These are phyloP conservation scores for Buxus sempervirens DNA, from an alignment of 164 flowering plant genomes.

Conservation along the genomic window DNA sequence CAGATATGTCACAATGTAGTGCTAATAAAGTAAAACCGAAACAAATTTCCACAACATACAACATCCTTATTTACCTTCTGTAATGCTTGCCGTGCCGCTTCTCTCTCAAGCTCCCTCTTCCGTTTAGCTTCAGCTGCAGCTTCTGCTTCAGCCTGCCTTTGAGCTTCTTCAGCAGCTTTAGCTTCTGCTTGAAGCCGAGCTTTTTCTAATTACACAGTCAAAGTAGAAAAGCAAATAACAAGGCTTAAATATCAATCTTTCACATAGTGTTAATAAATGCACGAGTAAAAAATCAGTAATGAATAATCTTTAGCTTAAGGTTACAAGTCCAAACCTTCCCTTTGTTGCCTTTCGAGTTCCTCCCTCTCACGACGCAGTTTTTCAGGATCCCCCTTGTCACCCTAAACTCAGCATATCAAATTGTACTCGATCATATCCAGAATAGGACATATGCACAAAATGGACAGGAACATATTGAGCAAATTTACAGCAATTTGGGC, in stretches of 20 bases:
- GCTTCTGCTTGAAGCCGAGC: constrained; percentile 87
- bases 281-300: neutral
- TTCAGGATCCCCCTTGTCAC: constrained; percentile 70
- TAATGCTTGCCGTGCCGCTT: constrained; percentile 83
- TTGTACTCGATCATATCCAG: constrained; percentile 11
- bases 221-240: neutral
- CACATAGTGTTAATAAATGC: neutral
- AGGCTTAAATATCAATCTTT: neutral
- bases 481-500: constrained; percentile 2
- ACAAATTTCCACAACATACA: neutral
- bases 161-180: constrained; percentile 85
- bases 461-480: constrained; percentile 3
- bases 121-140: constrained; percentile 76
- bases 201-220: constrained; percentile 48
- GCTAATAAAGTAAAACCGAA: neutral
- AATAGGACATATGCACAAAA: constrained; percentile 9
- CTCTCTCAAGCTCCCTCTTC: constrained; percentile 80
- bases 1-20: neutral
- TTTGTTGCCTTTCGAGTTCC: constrained; percentile 60
- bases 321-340: constrained; percentile 51
- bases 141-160: constrained; percentile 62
- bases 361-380: constrained; percentile 70
- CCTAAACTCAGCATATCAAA: constrained; percentile 36
- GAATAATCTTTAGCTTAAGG: neutral
- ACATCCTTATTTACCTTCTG: constrained; percentile 38